phyloP scores from a whole-genome alignment of 129 eudicot species.

The Mikania micrantha region DNA sequence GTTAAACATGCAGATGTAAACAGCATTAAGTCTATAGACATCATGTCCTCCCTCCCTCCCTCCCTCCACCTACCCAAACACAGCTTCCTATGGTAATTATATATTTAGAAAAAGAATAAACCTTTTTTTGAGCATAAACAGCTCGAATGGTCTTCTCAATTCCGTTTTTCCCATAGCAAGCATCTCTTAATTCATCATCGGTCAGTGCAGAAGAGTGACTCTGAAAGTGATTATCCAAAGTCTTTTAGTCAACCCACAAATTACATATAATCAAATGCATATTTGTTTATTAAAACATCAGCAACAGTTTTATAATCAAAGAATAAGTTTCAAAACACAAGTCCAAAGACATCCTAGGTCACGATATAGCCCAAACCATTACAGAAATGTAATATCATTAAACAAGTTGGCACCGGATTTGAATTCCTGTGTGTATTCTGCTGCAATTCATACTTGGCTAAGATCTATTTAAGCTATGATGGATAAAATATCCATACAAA shows the following conservation, averaged over 20 bases:
- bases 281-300: not conserved
- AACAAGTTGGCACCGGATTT: not conserved
- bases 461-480: not conserved
- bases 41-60: not conserved
- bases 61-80: not conserved
- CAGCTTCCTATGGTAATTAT: not conserved
- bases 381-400: not conserved
- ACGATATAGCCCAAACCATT: not conserved
- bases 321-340: not conserved
- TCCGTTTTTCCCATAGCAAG: conserved; percentile 38
- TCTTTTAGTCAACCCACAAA: not conserved
- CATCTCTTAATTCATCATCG: conserved; percentile 70
- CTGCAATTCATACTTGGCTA: not conserved
- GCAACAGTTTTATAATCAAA: not conserved
- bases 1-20: not conserved
- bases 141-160: conserved; percentile 68
- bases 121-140: conserved; percentile 67
- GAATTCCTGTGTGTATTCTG: not conserved
- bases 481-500: not conserved
- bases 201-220: conserved; percentile 84
- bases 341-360: not conserved
- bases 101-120: conserved; percentile 3
- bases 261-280: not conserved
- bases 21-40: not conserved
- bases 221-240: conserved; percentile 23